Evolutionary conservation across 2,329 filamentous ascomycete genomes (phyloP).

Genomic region (Rosellinia necatrix): DNA sequence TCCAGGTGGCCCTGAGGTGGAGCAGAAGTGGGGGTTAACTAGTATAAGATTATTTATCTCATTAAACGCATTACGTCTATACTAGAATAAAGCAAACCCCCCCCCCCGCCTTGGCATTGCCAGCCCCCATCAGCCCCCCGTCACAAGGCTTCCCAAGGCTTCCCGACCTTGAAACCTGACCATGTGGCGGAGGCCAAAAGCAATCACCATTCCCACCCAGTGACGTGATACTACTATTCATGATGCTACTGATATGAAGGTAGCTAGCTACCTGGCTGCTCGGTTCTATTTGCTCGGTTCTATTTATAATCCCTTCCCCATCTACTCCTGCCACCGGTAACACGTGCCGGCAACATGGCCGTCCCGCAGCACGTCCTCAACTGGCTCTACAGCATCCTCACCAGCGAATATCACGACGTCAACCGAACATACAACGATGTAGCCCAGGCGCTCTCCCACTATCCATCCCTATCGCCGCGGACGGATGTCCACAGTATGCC

Average conservation of each 20-base stretch:
- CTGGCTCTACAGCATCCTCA: conserved; percentile 92
- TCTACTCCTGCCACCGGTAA: conserved; percentile 26
- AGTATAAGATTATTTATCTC: no score
- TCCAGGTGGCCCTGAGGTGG: no score
- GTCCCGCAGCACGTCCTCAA: conserved; percentile 89
- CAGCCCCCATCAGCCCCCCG: conserved; percentile 3
- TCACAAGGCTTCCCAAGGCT: conserved; percentile 15
- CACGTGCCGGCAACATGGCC: conserved; percentile 57
- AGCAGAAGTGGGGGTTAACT: no score
- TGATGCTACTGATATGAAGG: conserved; percentile 27
- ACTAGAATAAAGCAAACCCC: no score
- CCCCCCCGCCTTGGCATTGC: conserved; percentile 22
- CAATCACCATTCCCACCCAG: conserved; percentile 5
- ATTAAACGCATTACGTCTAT: no score
- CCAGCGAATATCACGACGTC: conserved; percentile 88
- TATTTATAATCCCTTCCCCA: no score
- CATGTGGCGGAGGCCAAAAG: neutral
- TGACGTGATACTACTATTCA: conserved; percentile 14
- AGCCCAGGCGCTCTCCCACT: conserved; percentile 77
- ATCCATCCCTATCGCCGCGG: conserved; percentile 78
- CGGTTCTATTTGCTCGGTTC: neutral
- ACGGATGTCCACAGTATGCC: conserved; percentile 94
- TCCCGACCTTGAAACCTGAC: no score
- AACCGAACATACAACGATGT: conserved; percentile 93
- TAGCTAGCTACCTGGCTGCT: conserved; percentile 30